Evolutionary conservation across 805 yeast species (phyloP), one percentile per base, ranked within the genome.

Genomic region (Hyphopichia homilentoma): DNA sequence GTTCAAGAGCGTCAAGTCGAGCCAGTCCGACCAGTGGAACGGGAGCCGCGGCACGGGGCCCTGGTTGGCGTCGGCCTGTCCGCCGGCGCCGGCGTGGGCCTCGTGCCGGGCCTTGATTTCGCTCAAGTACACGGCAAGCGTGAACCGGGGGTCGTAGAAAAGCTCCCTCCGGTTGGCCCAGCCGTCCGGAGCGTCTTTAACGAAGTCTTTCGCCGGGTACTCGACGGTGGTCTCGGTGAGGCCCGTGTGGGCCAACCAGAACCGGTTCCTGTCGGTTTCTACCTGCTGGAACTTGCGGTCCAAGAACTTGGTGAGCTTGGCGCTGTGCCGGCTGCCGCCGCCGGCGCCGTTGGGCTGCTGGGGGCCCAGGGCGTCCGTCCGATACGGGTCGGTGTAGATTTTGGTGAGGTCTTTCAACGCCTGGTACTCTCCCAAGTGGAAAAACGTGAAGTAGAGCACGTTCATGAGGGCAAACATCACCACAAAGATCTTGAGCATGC

Each of bases 21-120:
- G 64, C 79, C 79, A 75, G 39, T 75, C 80, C 7, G 65, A 58
- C 80, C 80, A 75, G 32, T 70, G 64, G 40, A 75, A 75, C 28
- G 63, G 55, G 17, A 59, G 39, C 5, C 39, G 35, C 6, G 45
- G 30, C n/a, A 34, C 29, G 13, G 29, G 38, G 32, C 53, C 33
- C 25, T 37, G 19, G 27, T 45, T 38, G 11, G 30, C 34, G 19
- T 34, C 34, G 22, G 29, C 35, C 32, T 30, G 23, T 22, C 18
- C 16, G 9, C 25, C 32, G 8, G 24, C 35, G 6, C 30, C 24
- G 6, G 36, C 34, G 7, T 34, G 32, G n/a, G 9, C 22, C 7
- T 24, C 26, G 11, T 41, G 32, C 11, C 38, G 26, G 3, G 36
- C 7, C 28, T 47, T 47, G 16, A 74, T 56, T 36, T 70, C 57